Percentiles rank a stretch among this genome's conserved stretches.
Evolutionary conservation across 1,284 basidiomycete genomes (phyloP).

Genomic region (Gymnopus androsaceus): DNA sequence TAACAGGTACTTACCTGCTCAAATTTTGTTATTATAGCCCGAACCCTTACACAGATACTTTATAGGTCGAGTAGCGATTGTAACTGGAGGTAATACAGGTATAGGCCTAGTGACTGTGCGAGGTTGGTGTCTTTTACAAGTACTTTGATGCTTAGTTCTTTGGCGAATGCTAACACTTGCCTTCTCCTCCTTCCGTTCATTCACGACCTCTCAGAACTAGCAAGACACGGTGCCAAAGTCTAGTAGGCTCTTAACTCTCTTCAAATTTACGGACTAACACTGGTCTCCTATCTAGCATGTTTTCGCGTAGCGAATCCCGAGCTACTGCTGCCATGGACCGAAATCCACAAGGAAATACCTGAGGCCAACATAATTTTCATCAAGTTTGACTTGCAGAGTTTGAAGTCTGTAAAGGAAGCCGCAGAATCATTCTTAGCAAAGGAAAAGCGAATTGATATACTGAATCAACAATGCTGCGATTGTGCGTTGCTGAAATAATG

Average conservation of each 20-base stretch:
- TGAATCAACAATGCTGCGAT: constrained; percentile 57
- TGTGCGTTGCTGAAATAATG: not conserved
- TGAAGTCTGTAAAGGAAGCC: constrained; percentile 40
- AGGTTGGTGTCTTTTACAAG: too few relatives aligned
- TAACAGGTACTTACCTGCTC: too few relatives aligned
- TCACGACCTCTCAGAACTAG: too few relatives aligned
- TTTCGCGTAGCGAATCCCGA: constrained; percentile 37
- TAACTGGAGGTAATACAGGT: constrained; percentile 7
- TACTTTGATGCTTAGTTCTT: too few relatives aligned
- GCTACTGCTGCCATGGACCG: constrained; percentile 40
- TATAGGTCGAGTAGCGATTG: constrained; percentile 2
- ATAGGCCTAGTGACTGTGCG: not conserved
- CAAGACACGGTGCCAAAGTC: constrained; percentile 1
- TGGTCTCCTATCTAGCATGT: not conserved
- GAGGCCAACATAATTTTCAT: constrained; percentile 48
- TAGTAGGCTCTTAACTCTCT: not conserved
- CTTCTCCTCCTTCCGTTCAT: too few relatives aligned
- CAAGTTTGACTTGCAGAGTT: constrained; percentile 48
- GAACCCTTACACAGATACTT: not conserved
- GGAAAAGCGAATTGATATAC: constrained; percentile 54
- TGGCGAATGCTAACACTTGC: too few relatives aligned
- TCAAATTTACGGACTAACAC: too few relatives aligned
- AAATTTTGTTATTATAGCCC: not conserved
- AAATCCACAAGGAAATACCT: constrained; percentile 27
- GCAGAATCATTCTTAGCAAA: constrained; percentile 46